phyloP scores from a whole-genome alignment of 129 eudicot species.

The Pulicaria dysenterica region DNA sequence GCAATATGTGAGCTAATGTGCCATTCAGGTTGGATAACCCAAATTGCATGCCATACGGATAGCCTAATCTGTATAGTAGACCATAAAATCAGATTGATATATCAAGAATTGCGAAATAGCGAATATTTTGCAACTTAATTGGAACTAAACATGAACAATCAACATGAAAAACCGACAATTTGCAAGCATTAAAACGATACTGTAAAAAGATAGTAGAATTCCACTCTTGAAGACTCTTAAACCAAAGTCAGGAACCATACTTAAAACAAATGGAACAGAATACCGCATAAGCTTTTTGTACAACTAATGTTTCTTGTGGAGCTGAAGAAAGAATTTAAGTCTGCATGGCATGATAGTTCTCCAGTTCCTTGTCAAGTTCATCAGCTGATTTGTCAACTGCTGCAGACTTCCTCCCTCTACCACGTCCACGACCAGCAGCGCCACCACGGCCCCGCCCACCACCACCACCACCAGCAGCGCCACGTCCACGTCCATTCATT shows the following conservation, averaged over 20 bases:
- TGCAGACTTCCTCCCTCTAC: slow-evolving; percentile 49
- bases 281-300: slow-evolving; percentile 33
- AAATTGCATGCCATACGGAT: too few species aligned
- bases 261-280: background rate
- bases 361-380: slow-evolving; percentile 92
- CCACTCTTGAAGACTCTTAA: slow-evolving; percentile 6
- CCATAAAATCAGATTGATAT: too few species aligned
- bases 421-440: slow-evolving; percentile 52
- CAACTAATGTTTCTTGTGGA: slow-evolving; percentile 24
- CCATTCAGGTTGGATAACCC: too few species aligned
- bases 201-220: background rate
- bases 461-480: slow-evolving; percentile 47
- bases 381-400: slow-evolving; percentile 68
- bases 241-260: slow-evolving; percentile 9
- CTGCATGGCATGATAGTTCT: slow-evolving; percentile 84
- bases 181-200: slow-evolving; percentile 26
- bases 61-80: too few species aligned
- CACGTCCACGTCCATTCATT: slow-evolving; percentile 41
- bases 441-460: slow-evolving; percentile 50
- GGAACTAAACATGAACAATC: background rate
- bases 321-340: slow-evolving; percentile 4
- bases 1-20: too few species aligned
- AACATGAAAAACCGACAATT: background rate
- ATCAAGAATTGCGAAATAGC: too few species aligned
- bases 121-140: too few species aligned